phyloP scores from a whole-genome alignment of 345 rosid genomes.

The Eucalyptus erythrocorys region DNA sequence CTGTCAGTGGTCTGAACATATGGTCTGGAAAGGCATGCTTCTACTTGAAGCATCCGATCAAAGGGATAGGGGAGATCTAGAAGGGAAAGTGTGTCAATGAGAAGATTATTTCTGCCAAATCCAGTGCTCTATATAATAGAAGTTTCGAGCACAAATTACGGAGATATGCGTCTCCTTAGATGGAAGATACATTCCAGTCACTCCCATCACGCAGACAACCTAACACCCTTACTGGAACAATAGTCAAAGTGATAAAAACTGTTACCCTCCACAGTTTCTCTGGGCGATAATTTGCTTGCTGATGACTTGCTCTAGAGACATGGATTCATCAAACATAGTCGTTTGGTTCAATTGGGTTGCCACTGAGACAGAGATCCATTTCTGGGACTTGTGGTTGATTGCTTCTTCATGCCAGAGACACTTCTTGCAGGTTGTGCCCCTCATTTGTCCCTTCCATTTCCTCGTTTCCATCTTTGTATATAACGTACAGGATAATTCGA shows the following conservation, averaged over 20 bases:
- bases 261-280: not conserved
- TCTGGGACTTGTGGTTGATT: not conserved
- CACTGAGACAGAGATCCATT: not conserved
- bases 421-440: not conserved
- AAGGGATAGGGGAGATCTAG: not conserved
- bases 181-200: not conserved
- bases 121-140: not conserved
- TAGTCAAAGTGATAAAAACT: too few species aligned
- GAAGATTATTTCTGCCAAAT: not conserved
- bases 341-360: not conserved
- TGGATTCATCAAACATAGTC: not conserved
- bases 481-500: constrained; percentile 36
- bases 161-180: not conserved
- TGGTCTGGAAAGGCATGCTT: not conserved
- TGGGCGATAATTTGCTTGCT: not conserved
- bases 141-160: not conserved
- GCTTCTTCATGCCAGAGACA: not conserved
- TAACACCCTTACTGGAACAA: not conserved
- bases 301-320: not conserved
- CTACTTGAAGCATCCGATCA: not conserved
- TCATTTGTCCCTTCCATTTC: not conserved
- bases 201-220: not conserved
- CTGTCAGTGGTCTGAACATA: not conserved
- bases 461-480: not conserved
- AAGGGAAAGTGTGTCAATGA: not conserved